Evolutionary conservation across 129 eudicot genomes (phyloP), one percentile per base, ranked within the genome.

Genomic region (Logfia minima): DNA sequence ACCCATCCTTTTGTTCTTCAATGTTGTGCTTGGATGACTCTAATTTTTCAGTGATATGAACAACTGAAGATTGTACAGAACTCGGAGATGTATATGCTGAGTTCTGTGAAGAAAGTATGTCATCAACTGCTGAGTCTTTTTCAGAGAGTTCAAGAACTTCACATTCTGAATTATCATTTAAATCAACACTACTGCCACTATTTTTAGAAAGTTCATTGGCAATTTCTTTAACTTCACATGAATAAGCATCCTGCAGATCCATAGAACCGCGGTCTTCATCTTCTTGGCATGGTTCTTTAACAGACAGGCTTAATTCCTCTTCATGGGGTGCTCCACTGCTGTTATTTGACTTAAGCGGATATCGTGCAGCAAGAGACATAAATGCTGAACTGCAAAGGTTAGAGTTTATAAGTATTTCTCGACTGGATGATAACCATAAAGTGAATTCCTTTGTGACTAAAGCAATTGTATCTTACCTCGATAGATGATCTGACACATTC

Each of bases 401-500:
- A 62, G 68, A 70, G 17, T 23, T 55, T 56, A 58, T 72, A 45
- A 35, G 72, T 35, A 8, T 52, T 60, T 64, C 48, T 68, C 59
- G 8, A 52, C 48, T 72, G 59, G 13, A 52, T 10, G 26, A 68
- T 29, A 17, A 26, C 78, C 70, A 53, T 41, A 35, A 31, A 72
- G 45, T 52, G 79, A 53, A 65, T 66, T 76, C 60, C 48, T 65
- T 16, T 37, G 26, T 23, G 31, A 45, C 71, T 68, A 18, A 8
- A 28, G 11, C 19, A 10, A 8, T 68, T 68, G 29, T 68, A 71
- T 66, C 32, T 77, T 68, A 91, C 99, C 99, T 95, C 6, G 99
- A 95, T 73, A 95, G 89, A 78, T 91, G 97, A 77, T 95, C 99
- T 9, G 99, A 91, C 63, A 95, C 99, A 71, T 95, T 95, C 80